Base-by-base conservation (phyloP, 768 basidiomycete genomes). In the Suillus ampliporus region DNA sequence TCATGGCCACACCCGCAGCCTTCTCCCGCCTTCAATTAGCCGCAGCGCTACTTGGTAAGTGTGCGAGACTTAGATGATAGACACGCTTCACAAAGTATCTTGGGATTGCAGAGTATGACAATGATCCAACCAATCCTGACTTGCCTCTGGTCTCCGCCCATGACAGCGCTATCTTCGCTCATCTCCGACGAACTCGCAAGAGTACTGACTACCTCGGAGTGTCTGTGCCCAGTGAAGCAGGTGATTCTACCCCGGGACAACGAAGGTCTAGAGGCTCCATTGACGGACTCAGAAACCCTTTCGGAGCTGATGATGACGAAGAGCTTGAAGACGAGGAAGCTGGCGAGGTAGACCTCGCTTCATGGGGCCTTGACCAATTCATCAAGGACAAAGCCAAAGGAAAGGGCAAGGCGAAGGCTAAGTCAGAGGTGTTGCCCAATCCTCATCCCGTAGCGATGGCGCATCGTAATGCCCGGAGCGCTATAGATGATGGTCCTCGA, bases 11-110 rank as follows among this genome's bases (percentile, higher is more conserved):
- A 56, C 69, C 76, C 21, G 75, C 82, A 56, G 72, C 83, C 2
- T 94, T 95, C 76, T 95, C 93, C 60, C 89, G 94, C 64, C 78
- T 94, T 65, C 93, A 95, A 75, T 82, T 95, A 58, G 94, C 93
- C 10, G 94, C 94, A 48, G 93, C 93, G 26, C 77, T 95, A 62
- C 81, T 95, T 53, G 94, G 94, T 94, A 75, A 71, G 83, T 71
- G 60, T 54, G 14, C 47, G 52, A 43, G 50, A 14, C 58, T 17
- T 46, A 40, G 23, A 59, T 41, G n/a, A 37, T 26, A 26, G 17
- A 40, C 54, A 40, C 38, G 17, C 28, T 48, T 34, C 23, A 38
- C 48, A 34, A 67, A 61, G n/a, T 31, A 48, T 60, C 51, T 43
- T 57, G 38, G 17, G 10, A 34, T 2, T 48, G 19, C 65, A 95